A percentile compares a stretch with the other conserved stretches of the same genome.
These are phyloP conservation scores for Ceratobasidium papillatum DNA, from an alignment of 1,284 basidiomycete species.

Conservation along the genomic window DNA sequence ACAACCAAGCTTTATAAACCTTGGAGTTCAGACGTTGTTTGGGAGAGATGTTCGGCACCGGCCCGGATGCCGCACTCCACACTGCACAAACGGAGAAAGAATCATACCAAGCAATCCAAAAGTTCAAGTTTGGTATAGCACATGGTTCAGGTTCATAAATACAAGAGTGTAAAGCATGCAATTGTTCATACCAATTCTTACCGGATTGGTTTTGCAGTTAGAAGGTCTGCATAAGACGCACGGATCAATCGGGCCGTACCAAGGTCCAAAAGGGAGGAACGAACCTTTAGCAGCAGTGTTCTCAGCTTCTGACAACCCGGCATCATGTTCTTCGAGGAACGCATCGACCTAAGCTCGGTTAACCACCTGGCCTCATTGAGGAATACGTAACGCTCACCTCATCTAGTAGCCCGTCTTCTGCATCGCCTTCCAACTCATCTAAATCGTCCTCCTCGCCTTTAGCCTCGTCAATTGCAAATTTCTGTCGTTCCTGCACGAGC, in stretches of 20 bases:
- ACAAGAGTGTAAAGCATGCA: constrained; percentile 9
- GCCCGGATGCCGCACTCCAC: constrained; percentile 19
- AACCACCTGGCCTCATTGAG: not conserved
- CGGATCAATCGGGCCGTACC: not conserved
- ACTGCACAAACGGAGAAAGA: constrained; percentile 32
- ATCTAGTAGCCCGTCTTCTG: constrained; percentile 82
- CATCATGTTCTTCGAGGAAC: constrained; percentile 90
- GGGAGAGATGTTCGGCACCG: not conserved
- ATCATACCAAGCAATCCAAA: not conserved
- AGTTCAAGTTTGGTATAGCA: constrained; percentile 10
- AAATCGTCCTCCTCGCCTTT: constrained; percentile 71
- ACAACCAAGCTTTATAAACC: not conserved
- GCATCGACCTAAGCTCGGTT: constrained; percentile 73
- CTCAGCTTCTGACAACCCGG: constrained; percentile 84
- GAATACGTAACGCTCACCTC: constrained; percentile 62
- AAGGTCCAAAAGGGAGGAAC: not conserved
- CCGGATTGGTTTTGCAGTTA: constrained; percentile 33
- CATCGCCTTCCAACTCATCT: constrained; percentile 60
- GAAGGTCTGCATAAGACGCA: constrained; percentile 8
- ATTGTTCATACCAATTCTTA: constrained; percentile 9
- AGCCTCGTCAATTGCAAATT: constrained; percentile 93
- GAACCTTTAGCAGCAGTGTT: constrained; percentile 75
- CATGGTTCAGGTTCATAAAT: constrained; percentile 26
- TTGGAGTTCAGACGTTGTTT: not conserved
- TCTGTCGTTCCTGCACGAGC: constrained; percentile 86